Base-by-base conservation (phyloP, 495 filamentous ascomycete genomes). In the Ascodesmis nigricans region DNA sequence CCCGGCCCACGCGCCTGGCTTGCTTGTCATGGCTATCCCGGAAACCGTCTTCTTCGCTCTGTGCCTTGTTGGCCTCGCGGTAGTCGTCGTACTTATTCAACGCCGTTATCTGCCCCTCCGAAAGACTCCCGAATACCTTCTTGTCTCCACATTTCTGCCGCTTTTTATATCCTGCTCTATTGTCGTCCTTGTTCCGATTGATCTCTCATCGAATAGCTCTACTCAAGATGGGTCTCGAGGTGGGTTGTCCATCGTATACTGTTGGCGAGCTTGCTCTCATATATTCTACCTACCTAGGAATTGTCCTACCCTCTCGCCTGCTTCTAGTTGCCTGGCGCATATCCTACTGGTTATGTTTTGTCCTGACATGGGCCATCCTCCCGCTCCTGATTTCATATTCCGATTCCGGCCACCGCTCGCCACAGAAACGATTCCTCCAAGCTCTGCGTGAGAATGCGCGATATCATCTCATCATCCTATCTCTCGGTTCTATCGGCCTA, bases 261-360 rank as follows among this genome's bases (percentile, higher is more conserved):
- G n/a, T n/a, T n/a, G n/a, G n/a, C n/a, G n/a, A n/a, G n/a, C n/a
- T n/a, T n/a, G n/a, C n/a, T n/a, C n/a, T n/a, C n/a, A n/a, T n/a
- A n/a, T n/a, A n/a, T n/a, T n/a, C n/a, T n/a, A n/a, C n/a, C n/a
- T n/a, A n/a, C 27, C 31, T 32, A 52, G 68, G 67, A 20, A 64
- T 73, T 27, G 69, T 65, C 56, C 57, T 73, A 15, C 72, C 78
- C 5, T 62, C 73, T 37, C 58, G 66, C 19, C 61, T 77, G 21
- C 57, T 91, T 27, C 61, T 80, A 42, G 75, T 93, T 3, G 71
- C 69, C 42, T 97, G 87, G 87, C 65, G 84, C 36, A 78, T 95
- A 32, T 71, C 75, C 21, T 97, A 97, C 58, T 97, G 87, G 87
- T 60, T 97, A 28, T 93, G 83, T 16, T 97, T 97, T 50, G 67